Conservation (phyloP, 805 yeast species). For the Komagataella mondaviorum region DNA sequence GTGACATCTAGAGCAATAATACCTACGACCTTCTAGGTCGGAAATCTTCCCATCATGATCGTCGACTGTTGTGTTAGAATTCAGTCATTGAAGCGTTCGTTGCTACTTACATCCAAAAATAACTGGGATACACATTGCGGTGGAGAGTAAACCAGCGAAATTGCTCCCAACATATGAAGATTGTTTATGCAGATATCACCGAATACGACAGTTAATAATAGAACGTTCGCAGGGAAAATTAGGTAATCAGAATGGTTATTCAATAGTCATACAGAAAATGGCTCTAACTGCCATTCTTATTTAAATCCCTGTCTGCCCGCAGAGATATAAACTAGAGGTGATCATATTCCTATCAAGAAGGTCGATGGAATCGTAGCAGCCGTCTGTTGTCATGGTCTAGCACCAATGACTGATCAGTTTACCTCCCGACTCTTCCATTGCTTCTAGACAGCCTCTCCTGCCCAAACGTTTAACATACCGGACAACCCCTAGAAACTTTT, state of each 20-base stretch:
- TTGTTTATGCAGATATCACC: too few relatives aligned
- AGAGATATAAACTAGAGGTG: not conserved
- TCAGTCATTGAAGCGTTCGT: not conserved
- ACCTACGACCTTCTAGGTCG: slow-evolving; percentile 1
- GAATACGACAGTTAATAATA: too few relatives aligned
- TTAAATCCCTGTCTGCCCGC: not conserved
- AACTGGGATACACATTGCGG: not conserved
- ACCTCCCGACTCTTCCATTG: too few relatives aligned
- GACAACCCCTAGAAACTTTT: not conserved
- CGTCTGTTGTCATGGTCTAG: too few relatives aligned
- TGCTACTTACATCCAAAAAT: not conserved
- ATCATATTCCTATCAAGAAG: not conserved
- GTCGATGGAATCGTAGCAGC: too few relatives aligned
- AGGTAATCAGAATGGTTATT: not conserved
- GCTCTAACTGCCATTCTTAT: not conserved
- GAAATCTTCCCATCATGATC: not conserved
- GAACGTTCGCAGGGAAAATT: not conserved
- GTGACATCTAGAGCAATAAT: slow-evolving; percentile 14
- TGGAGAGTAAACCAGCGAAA: not conserved
- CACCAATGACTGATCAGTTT: too few relatives aligned
- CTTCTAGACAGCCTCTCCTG: too few relatives aligned
- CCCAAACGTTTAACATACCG: too few relatives aligned
- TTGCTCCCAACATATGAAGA: not conserved
- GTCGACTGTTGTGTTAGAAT: not conserved
- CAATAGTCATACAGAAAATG: not conserved